Conservation (phyloP, 257 asterid genomes). For the Solanum corneliomulleri region DNA sequence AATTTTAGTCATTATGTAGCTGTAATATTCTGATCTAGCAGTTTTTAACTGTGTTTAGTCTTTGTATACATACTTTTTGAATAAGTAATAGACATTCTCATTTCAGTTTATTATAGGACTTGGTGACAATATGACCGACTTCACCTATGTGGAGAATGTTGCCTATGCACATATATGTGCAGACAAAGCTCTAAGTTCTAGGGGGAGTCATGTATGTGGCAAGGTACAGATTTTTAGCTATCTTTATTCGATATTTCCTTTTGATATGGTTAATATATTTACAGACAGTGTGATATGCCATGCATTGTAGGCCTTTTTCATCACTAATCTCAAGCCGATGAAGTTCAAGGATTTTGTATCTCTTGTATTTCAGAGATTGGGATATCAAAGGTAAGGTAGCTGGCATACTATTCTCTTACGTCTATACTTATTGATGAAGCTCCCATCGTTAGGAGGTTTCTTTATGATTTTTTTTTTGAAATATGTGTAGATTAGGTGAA, state of each 20-base stretch:
- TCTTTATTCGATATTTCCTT: neutral
- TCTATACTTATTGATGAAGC: neutral
- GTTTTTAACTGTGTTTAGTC: constrained; percentile 1
- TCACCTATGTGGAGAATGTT: constrained; percentile 84
- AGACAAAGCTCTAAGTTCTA: constrained; percentile 62
- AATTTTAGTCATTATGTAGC: neutral
- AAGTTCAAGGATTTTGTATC: constrained; percentile 45
- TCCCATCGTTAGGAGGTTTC: neutral
- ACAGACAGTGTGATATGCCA: neutral
- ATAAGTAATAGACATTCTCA: constrained; percentile 83
- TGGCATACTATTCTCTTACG: neutral
- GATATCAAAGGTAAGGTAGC: constrained; percentile 49
- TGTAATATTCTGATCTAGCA: constrained; percentile 3
- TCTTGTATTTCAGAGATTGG: constrained; percentile 46
- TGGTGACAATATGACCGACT: constrained; percentile 50
- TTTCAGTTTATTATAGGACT: constrained; percentile 95
- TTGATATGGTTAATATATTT: neutral
- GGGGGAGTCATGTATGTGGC: constrained; percentile 42
- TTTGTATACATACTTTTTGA: constrained; percentile 25
- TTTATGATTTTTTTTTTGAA: neutral
- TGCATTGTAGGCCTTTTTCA: constrained; percentile 55
- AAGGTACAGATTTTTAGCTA: constrained; percentile 38
- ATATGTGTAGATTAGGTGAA: neutral
- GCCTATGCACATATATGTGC: constrained; percentile 89
- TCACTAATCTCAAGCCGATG: constrained; percentile 63